Evolutionary conservation across 2,329 filamentous ascomycete genomes (phyloP).

Genomic region (Chalaropsis thielavioides): DNA sequence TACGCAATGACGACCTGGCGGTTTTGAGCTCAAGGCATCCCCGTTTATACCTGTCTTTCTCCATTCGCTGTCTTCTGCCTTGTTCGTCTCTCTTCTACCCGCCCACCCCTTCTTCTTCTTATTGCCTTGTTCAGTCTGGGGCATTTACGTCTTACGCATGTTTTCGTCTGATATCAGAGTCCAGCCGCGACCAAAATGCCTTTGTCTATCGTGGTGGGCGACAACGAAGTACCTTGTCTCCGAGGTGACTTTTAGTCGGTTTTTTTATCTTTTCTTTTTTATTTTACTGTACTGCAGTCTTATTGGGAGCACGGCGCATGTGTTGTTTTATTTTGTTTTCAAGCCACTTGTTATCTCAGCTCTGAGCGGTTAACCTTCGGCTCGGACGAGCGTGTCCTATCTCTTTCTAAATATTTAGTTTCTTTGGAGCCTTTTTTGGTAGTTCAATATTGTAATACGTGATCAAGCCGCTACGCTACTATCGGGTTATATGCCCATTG

Average conservation of each 20-base stretch:
- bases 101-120: conserved; percentile 18
- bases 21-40: background rate
- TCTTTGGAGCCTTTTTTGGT: background rate
- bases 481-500: too few species aligned
- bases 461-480: background rate
- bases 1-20: background rate
- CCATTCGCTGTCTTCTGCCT: conserved; percentile 19
- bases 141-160: background rate
- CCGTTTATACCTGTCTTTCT: conserved; percentile 16
- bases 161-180: background rate
- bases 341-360: background rate
- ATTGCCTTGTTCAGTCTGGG: background rate
- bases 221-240: background rate
- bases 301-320: conserved; percentile 11
- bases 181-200: background rate
- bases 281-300: conserved; percentile 7
- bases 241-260: background rate
- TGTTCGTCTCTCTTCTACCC: conserved; percentile 18
- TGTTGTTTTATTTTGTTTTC: conserved; percentile 10
- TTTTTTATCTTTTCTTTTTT: conserved; percentile 10
- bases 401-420: background rate
- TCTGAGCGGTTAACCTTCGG: background rate
- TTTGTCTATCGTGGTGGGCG: background rate
- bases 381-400: background rate
- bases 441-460: too few species aligned